A percentile compares a stretch with the other conserved stretches of the same genome.
Evolutionary conservation across 805 yeast species (phyloP).

Genomic region (Cyberlindnera mrakii): DNA sequence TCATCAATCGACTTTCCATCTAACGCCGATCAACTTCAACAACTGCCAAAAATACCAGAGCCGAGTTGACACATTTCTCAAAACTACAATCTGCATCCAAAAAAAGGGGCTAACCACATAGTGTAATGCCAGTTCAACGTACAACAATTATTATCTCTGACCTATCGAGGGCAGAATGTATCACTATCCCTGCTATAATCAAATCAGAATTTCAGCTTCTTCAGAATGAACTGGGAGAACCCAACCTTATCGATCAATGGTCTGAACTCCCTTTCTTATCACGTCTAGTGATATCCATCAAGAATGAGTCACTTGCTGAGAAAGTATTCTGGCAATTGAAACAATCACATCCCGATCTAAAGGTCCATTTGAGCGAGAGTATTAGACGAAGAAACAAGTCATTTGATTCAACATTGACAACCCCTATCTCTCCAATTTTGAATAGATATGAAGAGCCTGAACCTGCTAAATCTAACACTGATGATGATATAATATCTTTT

Average conservation of each 20-base stretch:
- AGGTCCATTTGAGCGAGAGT: conserved; percentile 30
- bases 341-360: conserved; percentile 15
- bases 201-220: conserved; percentile 13
- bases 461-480: conserved; percentile 9
- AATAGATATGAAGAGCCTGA: conserved; percentile 19
- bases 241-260: conserved; percentile 22
- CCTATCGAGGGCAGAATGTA: conserved; percentile 15
- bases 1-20: too few species aligned
- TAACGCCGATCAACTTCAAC: too few species aligned
- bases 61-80: too few species aligned
- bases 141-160: conserved; percentile 21
- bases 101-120: neutral
- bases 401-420: conserved; percentile 16
- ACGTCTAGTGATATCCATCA: conserved; percentile 36
- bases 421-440: conserved; percentile 17
- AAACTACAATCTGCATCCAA: neutral
- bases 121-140: conserved; percentile 7
- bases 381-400: conserved; percentile 26
- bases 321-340: conserved; percentile 19
- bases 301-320: conserved; percentile 21
- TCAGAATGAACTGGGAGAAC: neutral
- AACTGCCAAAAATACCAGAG: too few species aligned
- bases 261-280: conserved; percentile 35
- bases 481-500: neutral
- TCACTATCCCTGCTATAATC: conserved; percentile 13